Conservation (phyloP, 768 basidiomycete genomes). For the Leccinum subgranulosum region DNA sequence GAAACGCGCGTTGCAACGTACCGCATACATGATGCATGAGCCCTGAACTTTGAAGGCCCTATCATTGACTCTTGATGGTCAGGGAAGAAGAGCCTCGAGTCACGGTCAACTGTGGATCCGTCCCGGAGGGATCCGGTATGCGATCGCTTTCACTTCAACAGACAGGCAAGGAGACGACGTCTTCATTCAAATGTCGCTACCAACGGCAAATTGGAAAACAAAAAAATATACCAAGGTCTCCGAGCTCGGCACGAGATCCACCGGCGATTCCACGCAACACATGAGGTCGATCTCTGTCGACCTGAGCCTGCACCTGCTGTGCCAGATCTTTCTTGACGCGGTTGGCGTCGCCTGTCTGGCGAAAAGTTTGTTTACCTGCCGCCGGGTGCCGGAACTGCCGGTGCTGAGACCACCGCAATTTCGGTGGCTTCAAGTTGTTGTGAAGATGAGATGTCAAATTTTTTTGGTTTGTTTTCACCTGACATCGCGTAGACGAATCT, state of each 20-base stretch:
- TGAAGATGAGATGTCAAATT: background rate
- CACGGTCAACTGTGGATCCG: background rate
- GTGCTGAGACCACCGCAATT: too few relatives aligned
- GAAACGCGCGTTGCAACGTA: background rate
- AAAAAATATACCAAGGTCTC: background rate
- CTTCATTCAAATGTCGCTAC: background rate
- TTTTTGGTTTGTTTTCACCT: background rate
- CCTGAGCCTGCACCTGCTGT: background rate
- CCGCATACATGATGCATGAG: background rate
- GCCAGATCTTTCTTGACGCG: background rate
- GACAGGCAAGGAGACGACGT: background rate
- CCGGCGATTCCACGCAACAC: background rate
- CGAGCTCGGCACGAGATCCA: background rate
- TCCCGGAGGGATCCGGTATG: background rate
- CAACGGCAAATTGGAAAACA: background rate
- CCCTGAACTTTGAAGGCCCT: background rate
- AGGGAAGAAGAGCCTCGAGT: background rate
- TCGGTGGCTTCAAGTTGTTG: background rate
- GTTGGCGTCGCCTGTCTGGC: background rate
- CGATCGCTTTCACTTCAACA: background rate
- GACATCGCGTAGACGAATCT: background rate
- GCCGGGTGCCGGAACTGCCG: too few relatives aligned
- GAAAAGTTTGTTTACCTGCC: background rate
- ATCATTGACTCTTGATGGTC: background rate
- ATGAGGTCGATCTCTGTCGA: background rate